Evolutionary conservation across 2,329 filamentous ascomycete species (phyloP), one percentile per base, ranked within the genome.

Genomic region (Paradendryphiella salina): DNA sequence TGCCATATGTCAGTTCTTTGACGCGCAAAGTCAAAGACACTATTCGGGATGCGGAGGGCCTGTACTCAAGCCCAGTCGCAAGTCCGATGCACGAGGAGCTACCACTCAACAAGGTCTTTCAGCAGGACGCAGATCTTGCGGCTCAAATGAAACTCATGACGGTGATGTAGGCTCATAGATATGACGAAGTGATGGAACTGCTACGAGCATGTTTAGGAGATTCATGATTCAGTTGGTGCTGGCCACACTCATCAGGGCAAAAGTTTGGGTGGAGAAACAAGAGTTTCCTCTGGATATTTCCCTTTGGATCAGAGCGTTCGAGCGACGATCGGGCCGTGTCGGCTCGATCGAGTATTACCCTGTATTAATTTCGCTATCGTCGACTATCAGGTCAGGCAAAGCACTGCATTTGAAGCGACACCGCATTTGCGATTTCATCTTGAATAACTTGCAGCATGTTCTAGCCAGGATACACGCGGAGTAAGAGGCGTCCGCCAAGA

Each of bases 1-100:
- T 87, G 20, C 78, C 78, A 3, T 79, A 80, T 58, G 78, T 80
- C 34, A 76, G 71, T 50, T 73, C 73, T 8, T 67, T 80, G 48
- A 77, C 75, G 48, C 76, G 75, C 29, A 76, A 75, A 61, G 77
- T 79, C 40, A 79, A 79, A 60, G 75, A 77, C 40, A 72, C 72
- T 1, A 61, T 79, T 46, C 72, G 77, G 35, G 76, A 79, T 53
- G 75, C 75, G 13, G 77, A 79, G 63, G 76, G 75, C 17, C 67
- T 79, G 10, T 77, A 78, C 51, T 73, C 72, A 15, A 79, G 75
- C 52, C 77, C 77, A 9, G 61, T 52, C 41, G 67, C 65, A 33
- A 74, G 70, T 48, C 67, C 68, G 33, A 54, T 62, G 51, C 71
- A 73, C 40, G 56, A 63, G 46, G 72, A 73, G 52, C 70, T 72